A percentile compares a stretch with the other conserved stretches of the same genome.
Evolutionary conservation across 2,329 filamentous ascomycete species (phyloP).

Genomic region (Penicillium concentricum): DNA sequence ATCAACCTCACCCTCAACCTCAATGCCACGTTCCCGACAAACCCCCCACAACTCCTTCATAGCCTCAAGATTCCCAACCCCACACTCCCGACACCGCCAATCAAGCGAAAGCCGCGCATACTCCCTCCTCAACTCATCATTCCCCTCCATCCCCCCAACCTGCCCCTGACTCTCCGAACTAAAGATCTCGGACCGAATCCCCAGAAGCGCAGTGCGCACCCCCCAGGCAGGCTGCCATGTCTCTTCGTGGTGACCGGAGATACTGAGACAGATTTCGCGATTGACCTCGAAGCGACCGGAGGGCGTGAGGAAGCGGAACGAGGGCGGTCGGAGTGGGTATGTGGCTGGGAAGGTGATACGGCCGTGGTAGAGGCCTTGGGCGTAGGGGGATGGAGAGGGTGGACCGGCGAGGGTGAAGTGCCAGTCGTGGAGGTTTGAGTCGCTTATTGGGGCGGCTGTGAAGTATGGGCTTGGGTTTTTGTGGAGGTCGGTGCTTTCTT

Average conservation of each 20-base stretch:
- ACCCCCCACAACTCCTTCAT: conserved; percentile 34
- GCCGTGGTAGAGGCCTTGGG: conserved; percentile 85
- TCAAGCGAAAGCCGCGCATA: conserved; percentile 65
- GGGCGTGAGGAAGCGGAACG: conserved; percentile 93
- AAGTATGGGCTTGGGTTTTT: conserved; percentile 79
- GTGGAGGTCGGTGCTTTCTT: conserved; percentile 86
- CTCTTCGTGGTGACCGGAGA: conserved; percentile 94
- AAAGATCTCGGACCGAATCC: conserved; percentile 80
- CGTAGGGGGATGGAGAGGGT: conserved; percentile 76
- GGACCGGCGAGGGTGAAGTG: conserved; percentile 96
- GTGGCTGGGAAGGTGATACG: conserved; percentile 86
- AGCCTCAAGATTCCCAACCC: conserved; percentile 50
- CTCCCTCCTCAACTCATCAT: conserved; percentile 62
- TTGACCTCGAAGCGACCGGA: conserved; percentile 94
- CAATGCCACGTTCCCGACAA: conserved; percentile 35
- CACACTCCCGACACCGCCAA: conserved; percentile 72
- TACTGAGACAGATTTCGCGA: conserved; percentile 92
- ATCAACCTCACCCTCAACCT: conserved; percentile 10
- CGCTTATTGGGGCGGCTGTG: conserved; percentile 73
- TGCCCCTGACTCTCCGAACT: conserved; percentile 85
- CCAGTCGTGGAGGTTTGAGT: conserved; percentile 95
- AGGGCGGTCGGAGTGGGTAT: conserved; percentile 88
- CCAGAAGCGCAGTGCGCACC: conserved; percentile 78
- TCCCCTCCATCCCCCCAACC: conserved; percentile 81
- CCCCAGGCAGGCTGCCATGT: conserved; percentile 99